Base-by-base conservation (phyloP, 2,329 filamentous ascomycete genomes). In the Sclerotinia sclerotiorum region DNA sequence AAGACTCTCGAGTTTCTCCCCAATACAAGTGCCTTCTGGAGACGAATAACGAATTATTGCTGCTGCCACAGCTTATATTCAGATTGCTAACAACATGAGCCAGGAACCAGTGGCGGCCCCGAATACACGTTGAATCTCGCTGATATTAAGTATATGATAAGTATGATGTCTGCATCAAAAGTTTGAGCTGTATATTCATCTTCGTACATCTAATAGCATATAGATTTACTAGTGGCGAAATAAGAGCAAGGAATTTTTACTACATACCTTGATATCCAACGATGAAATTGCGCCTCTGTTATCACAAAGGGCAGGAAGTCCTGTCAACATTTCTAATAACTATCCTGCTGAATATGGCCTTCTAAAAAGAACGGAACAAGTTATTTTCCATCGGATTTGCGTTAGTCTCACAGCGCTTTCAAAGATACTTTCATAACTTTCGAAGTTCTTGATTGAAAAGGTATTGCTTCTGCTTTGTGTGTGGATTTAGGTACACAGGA, bases 361-460 rank as follows among this genome's bases (percentile, higher is more conserved):
- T 54, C 51, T 54, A 54, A 15, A 1, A 5, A 5, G 17, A 19
- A 0, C 2, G 0, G 2, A 2, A 8, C 2, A 7, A 52, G 17
- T 1, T 19, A 2, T 29, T 1, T 1, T 11, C 0, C 7, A 32
- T 1, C 4, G 3, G 27, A 21, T 32, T 4, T 54, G 27, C 32
- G 27, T 54, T 32, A 5, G 4, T 32, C 51, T 32, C 21, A 54
- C 7, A 27, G 51, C 29, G 51, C 51, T 54, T 10, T 5, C 27
- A 54, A 6, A 54, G 15, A 54, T 27, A 19, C 24, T 27, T 52
- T 54, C 29, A 24, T 29, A 24, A 19, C 15, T 29, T 29, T 54
- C 3, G 10, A 21, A 13, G 1, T 19, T 21, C 3, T 19, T 6
- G 10, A 3, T 5, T 3, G 3, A 2, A 0, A 5, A 1, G 3